Evolutionary conservation across 1,139 yeast species (phyloP), one percentile per base, ranked within the genome.

Genomic region (Saccharomyces hybrid): DNA sequence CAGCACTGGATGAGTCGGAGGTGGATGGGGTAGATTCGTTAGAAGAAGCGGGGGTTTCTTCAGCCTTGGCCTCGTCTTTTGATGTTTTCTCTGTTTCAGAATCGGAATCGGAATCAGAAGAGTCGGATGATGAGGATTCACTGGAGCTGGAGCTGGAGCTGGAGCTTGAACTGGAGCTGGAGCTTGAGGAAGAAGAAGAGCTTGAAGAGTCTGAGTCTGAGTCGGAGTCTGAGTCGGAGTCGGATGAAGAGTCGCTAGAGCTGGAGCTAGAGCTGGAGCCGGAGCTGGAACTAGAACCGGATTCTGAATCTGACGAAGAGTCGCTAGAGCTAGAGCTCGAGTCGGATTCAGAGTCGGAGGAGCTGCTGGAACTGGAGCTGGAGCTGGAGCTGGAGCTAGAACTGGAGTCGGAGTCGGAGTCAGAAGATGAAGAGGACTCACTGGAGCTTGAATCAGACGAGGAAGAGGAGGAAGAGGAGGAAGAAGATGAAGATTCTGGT

Each of bases 121-220:
- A 28, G 9, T 28, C 31, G 11, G 31, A 28, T 28, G 31, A 28
- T 28, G 31, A 7, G 9, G 49, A 46, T 32, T 47, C 48, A 48
- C 54, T 50, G 23, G 60, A 60, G 49, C 52, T 53, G n/a, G 63
- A 58, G 53, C 56, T 55, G 16, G 66, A 60, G 23, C 23, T 19
- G 23, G 23, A 19, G 23, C 3, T 19, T 2, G 23, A 19, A 2
- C 23, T 19, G 23, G 23, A 19, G 3, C 23, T 19, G 32, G 66
- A 59, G 44, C 32, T 7, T 8, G 52, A 49, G 16, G 57, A 52
- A n/a, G 53, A 51, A 44, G 56, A 55, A 16, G 60, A 51, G 38
- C 59, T 60, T 5, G 68, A 62, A 41, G 57, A 51, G 42, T 56
- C 61, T 2, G 60, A 58, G 25, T 56, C 38, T 3, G 57, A 52